A percentile compares a stretch with the other conserved stretches of the same genome.
Conservation (phyloP, 2,329 filamentous ascomycete genomes). For the Fusarium abutilonis region DNA sequence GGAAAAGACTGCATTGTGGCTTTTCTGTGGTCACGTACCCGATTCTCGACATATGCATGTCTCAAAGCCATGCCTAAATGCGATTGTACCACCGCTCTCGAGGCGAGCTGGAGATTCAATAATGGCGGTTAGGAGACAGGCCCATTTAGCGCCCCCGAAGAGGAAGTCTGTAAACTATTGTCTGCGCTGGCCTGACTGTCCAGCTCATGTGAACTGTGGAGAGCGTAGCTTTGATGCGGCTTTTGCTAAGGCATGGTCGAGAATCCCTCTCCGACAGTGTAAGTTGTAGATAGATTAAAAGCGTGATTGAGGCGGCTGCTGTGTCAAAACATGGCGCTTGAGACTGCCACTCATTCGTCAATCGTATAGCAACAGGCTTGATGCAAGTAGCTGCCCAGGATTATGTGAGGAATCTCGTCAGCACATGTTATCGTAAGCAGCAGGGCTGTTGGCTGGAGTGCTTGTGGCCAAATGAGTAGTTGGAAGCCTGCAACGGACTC, state of each 20-base stretch:
- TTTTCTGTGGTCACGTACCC: conserved; percentile 11
- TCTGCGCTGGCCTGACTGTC: background rate
- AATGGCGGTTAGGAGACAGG: background rate
- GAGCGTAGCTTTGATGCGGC: background rate
- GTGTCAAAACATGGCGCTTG: conserved; percentile 18
- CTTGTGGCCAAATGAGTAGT: background rate
- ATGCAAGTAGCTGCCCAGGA: background rate
- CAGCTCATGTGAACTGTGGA: conserved; percentile 3
- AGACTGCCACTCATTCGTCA: conserved; percentile 5
- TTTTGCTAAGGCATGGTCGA: conserved; percentile 18
- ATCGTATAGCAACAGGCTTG: background rate
- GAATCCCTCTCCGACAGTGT: background rate
- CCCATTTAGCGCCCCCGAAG: background rate
- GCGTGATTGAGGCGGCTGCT: conserved; percentile 10
- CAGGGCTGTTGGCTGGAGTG: background rate
- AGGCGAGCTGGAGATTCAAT: conserved; percentile 28
- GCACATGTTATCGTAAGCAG: background rate
- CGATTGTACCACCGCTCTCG: conserved; percentile 18
- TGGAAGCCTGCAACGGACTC: conserved; percentile 2
- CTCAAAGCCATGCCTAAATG: conserved; percentile 19
- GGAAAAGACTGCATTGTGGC: conserved; percentile 6
- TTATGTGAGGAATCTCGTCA: background rate
- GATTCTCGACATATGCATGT: conserved; percentile 23
- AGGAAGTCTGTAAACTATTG: conserved; percentile 2
- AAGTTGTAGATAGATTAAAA: conserved; percentile 2